Percentiles rank a stretch among this genome's conserved stretches.
These are phyloP conservation scores for Vanrija sp. DNA, from an alignment of 1,284 basidiomycete species.

Conservation along the genomic window DNA sequence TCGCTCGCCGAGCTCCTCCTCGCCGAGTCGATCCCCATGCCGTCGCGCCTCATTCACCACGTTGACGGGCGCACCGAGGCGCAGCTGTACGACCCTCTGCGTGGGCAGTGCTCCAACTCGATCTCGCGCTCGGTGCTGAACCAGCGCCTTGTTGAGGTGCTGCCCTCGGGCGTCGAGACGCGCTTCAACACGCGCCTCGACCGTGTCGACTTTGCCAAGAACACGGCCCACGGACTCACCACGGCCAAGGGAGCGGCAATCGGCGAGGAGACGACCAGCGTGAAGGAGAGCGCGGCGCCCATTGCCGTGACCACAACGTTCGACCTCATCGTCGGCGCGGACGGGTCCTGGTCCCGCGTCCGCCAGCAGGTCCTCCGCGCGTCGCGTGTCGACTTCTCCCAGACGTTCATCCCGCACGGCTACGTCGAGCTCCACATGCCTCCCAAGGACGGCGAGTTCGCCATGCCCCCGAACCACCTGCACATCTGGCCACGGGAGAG, in stretches of 20 bases:
- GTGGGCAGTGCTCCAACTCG: slow-evolving; percentile 90
- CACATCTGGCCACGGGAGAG: slow-evolving; percentile 99
- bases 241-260: slow-evolving; percentile 2
- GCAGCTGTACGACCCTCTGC: slow-evolving; percentile 74
- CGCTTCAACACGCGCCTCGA: slow-evolving; percentile 80
- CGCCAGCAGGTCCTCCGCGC: slow-evolving; percentile 84
- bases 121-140: slow-evolving; percentile 86
- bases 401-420: slow-evolving; percentile 90
- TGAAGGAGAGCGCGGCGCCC: slow-evolving; percentile 1
- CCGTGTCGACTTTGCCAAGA: slow-evolving; percentile 65
- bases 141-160: slow-evolving; percentile 66
- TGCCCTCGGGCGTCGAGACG: slow-evolving; percentile 59
- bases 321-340: slow-evolving; percentile 81
- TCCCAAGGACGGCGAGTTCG: slow-evolving; percentile 62
- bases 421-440: slow-evolving; percentile 97
- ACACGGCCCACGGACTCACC: slow-evolving; percentile 31
- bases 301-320: slow-evolving; percentile 50
- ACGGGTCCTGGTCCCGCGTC: slow-evolving; percentile 82
- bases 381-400: slow-evolving; percentile 84
- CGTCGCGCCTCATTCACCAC: slow-evolving; percentile 91
- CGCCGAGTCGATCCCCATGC: slow-evolving; percentile 83
- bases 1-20: slow-evolving; percentile 70
- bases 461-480: slow-evolving; percentile 88
- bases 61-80: slow-evolving; percentile 64
- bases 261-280: slow-evolving; percentile 10